Conservation (phyloP, 805 yeast species). For the Debaryomyces tyrocola region DNA sequence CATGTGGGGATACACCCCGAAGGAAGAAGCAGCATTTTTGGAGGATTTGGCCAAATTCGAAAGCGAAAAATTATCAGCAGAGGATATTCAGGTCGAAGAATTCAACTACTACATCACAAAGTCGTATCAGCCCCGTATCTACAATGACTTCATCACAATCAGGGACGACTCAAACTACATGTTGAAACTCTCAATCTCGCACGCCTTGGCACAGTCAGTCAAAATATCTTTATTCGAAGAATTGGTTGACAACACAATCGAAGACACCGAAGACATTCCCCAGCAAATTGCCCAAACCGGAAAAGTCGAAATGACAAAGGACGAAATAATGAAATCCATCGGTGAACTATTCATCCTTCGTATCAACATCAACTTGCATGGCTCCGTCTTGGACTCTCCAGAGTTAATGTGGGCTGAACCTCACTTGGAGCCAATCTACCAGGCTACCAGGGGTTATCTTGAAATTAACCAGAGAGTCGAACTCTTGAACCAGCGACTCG, state of each 20-base stretch:
- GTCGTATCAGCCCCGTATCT: conserved; percentile 92
- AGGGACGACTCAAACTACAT: conserved; percentile 88
- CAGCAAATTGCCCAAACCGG: conserved; percentile 94
- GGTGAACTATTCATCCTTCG: conserved; percentile 91
- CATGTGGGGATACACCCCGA: conserved; percentile 88
- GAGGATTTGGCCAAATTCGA: conserved; percentile 88
- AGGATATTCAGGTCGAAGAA: conserved; percentile 92
- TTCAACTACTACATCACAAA: conserved; percentile 93
- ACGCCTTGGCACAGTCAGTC: conserved; percentile 93
- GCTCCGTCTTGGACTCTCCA: conserved; percentile 91
- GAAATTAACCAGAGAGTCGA: conserved; percentile 95
- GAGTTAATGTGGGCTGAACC: conserved; percentile 99
- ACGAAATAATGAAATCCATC: conserved; percentile 94
- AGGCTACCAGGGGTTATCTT: conserved; percentile 92
- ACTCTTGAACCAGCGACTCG: conserved; percentile 84
- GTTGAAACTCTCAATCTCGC: conserved; percentile 90
- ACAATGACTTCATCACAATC: conserved; percentile 91
- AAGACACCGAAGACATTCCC: conserved; percentile 96
- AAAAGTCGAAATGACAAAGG: conserved; percentile 90
- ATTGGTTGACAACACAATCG: conserved; percentile 93
- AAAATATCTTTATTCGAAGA: conserved; percentile 95
- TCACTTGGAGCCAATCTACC: conserved; percentile 94
- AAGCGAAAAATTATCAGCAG: conserved; percentile 84
- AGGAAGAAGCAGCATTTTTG: conserved; percentile 81
- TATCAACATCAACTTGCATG: conserved; percentile 79